Base-by-base conservation (phyloP, 192 early-diverging fungal genomes). In the Phlyctochytrium arcticum region DNA sequence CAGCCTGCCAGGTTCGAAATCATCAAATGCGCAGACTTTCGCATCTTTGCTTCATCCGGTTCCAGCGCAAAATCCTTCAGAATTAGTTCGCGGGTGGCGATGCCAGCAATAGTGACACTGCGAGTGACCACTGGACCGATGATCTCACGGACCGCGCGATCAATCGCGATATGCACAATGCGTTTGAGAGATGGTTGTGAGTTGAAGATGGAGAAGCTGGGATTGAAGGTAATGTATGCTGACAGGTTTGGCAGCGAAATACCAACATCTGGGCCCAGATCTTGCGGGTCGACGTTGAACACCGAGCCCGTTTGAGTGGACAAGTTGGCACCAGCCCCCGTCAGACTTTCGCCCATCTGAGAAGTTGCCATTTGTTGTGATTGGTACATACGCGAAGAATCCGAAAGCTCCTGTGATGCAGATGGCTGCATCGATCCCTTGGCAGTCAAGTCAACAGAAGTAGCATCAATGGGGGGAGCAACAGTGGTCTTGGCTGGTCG, bases 31-130 rank as follows among this genome's bases (percentile, higher is more conserved):
- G 94, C 94, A 1, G 97, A 89, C 47, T 92, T 89, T 48, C 92
- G 83, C 88, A 99, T 89, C 65, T 91, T 88, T 46, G 90, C 89
- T 69, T 98, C 97, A 68, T 95, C 92, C 5, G 90, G 85, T 70
- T 99, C 97, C 65, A 90, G 83, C 0, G 90, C 91, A 80, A 98
- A 98, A 68, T 99, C 97, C 74, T 99, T 99, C 42, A 89, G 70
- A 24, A 98, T 83, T 31, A 96, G 80, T 66, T 99, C 97, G 4
- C 91, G 83, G 5, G 92, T 96, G 37, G 92, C 91, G 53, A 93
- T 91, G 2, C 88, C 82, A 3, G 95, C 95, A 70, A 99, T 96
- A 0, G 89, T 87, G 0, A 98, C 92, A 12, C 94, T 90, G 56
- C 95, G 79, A 39, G 94, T 93, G 4, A 99, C 92, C 8, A 98